Evolutionary conservation across 2,329 filamentous ascomycete species (phyloP).

Genomic region (Aspergillus costaricaensis): DNA sequence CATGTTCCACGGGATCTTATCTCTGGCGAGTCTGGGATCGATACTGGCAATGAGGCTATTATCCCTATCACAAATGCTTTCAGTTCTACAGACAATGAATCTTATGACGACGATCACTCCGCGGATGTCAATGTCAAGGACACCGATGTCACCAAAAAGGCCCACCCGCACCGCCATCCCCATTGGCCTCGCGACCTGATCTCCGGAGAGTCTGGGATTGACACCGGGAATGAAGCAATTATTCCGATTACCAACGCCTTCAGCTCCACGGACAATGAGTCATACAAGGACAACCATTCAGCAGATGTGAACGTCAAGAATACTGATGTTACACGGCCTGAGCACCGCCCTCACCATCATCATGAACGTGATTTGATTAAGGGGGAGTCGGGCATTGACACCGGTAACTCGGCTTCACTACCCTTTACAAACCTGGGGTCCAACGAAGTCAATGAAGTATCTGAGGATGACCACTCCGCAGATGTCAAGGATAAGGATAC

Average conservation of each 20-base stretch:
- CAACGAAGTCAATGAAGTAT: background rate
- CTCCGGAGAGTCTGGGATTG: conserved; percentile 8
- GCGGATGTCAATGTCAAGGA: background rate
- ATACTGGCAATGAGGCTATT: conserved; percentile 3
- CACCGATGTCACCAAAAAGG: background rate
- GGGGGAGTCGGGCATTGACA: background rate
- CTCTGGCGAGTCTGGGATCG: conserved; percentile 5
- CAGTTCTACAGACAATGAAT: background rate
- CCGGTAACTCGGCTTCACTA: background rate
- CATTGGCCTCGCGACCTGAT: background rate
- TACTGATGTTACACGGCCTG: background rate
- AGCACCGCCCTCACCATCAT: background rate
- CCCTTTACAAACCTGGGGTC: background rate
- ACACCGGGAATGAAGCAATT: conserved; percentile 3
- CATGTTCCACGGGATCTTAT: background rate
- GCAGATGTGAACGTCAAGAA: background rate
- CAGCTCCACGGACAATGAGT: background rate
- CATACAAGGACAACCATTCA: conserved; percentile 16
- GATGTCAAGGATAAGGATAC: conserved; percentile 2
- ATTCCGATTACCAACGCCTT: background rate
- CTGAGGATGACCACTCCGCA: background rate
- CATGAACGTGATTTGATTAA: background rate
- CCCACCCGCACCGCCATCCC: background rate
- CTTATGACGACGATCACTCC: conserved; percentile 16
- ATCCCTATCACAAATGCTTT: background rate